phyloP scores from a whole-genome alignment of 2,329 filamentous ascomycete genomes.

The Colletotrichum siamense region DNA sequence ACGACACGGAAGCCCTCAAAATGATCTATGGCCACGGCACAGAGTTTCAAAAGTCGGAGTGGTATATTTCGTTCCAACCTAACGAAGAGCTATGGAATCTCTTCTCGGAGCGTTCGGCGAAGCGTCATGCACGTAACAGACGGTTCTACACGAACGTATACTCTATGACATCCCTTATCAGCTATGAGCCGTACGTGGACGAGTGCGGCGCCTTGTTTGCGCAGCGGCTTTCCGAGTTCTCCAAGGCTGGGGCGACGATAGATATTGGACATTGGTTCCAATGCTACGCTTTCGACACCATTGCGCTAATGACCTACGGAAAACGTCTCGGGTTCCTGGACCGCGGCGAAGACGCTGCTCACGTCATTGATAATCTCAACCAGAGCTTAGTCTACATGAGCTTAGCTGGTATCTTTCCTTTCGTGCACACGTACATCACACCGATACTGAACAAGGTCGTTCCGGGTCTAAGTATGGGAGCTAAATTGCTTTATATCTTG shows the following conservation, averaged over 20 bases:
- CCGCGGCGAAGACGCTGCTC: slow-evolving; percentile 47
- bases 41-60: slow-evolving; percentile 39
- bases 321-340: slow-evolving; percentile 50
- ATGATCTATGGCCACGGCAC: slow-evolving; percentile 34
- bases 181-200: slow-evolving; percentile 55
- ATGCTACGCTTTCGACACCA: slow-evolving; percentile 56
- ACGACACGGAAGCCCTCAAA: slow-evolving; percentile 43
- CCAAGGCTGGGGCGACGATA: slow-evolving; percentile 30
- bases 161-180: slow-evolving; percentile 51
- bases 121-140: slow-evolving; percentile 39
- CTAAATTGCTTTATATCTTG: slow-evolving; percentile 22
- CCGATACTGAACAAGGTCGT: slow-evolving; percentile 32
- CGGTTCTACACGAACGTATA: slow-evolving; percentile 50
- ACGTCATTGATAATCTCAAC: slow-evolving; percentile 44
- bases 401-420: slow-evolving; percentile 45
- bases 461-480: slow-evolving; percentile 13
- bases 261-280: slow-evolving; percentile 50
- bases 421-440: slow-evolving; percentile 40
- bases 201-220: slow-evolving; percentile 47
- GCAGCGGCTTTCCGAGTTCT: slow-evolving; percentile 41
- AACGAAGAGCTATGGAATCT: slow-evolving; percentile 28
- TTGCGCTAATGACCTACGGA: slow-evolving; percentile 52
- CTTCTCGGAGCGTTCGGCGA: slow-evolving; percentile 39
- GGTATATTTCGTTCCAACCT: slow-evolving; percentile 30
- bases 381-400: slow-evolving; percentile 38